Conservation (phyloP, 1,284 basidiomycete species). For the Pisolithus thermaeus region DNA sequence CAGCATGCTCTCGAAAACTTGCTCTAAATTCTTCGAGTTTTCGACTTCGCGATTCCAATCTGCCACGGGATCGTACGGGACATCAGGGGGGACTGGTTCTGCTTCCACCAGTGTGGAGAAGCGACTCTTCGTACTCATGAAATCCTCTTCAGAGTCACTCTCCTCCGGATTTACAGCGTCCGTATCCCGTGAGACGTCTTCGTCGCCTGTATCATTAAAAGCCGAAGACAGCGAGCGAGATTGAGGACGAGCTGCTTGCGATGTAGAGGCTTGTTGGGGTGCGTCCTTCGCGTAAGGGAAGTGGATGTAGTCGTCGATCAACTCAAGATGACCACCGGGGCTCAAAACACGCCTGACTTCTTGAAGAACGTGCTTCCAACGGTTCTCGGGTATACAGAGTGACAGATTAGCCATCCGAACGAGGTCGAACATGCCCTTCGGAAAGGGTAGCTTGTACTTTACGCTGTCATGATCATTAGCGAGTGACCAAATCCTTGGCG, state of each 20-base stretch:
- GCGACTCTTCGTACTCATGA: constrained; percentile 29
- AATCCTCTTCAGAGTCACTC: constrained; percentile 21
- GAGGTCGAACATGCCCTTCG: constrained; percentile 56
- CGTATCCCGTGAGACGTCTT: constrained; percentile 6
- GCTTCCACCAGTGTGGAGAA: constrained; percentile 19
- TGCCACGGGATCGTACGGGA: constrained; percentile 18
- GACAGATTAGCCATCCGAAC: constrained; percentile 64
- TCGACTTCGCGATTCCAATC: constrained; percentile 34
- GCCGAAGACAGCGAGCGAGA: constrained; percentile 13
- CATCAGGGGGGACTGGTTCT: constrained; percentile 5
- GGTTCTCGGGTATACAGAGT: constrained; percentile 50
- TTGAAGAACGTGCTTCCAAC: constrained; percentile 52
- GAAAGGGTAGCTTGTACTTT: constrained; percentile 51
- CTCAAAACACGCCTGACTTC: constrained; percentile 58
- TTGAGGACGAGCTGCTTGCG: not conserved
- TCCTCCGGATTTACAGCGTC: constrained; percentile 4
- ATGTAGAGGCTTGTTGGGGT: constrained; percentile 10
- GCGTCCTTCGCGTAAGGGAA: constrained; percentile 46
- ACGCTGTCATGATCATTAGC: constrained; percentile 37
- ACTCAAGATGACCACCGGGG: constrained; percentile 56
- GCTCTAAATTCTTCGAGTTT: constrained; percentile 41
- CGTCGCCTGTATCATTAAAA: constrained; percentile 5
- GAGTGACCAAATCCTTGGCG: not conserved
- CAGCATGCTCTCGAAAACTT: constrained; percentile 50
- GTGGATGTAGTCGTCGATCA: constrained; percentile 64